phyloP scores from a whole-genome alignment of 192 early-diverging fungal species.

The Coemansia erecta region DNA sequence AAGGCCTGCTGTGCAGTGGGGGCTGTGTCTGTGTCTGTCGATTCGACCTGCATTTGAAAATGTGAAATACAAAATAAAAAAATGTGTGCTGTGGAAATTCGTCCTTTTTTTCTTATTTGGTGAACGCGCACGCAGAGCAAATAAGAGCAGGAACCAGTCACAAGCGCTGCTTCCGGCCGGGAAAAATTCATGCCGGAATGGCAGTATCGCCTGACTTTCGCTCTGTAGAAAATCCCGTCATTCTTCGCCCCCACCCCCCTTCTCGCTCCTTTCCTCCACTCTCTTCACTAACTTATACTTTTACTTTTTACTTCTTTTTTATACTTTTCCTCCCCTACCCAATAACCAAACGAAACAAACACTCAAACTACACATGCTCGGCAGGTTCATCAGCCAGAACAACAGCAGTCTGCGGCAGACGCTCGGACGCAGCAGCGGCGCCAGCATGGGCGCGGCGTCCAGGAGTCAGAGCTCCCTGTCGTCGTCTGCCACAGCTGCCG shows the following conservation, averaged over 20 bases:
- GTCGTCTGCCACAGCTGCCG: background rate
- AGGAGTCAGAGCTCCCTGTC: constrained; percentile 23
- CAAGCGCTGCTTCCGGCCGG: no score
- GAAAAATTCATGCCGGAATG: no score
- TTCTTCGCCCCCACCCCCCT: background rate
- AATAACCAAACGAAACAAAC: background rate
- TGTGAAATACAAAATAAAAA: no score
- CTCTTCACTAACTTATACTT: background rate
- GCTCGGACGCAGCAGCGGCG: background rate
- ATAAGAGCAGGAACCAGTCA: no score
- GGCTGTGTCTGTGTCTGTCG: no score
- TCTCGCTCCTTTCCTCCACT: background rate
- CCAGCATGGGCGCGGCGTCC: background rate
- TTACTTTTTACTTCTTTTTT: constrained; percentile 7
- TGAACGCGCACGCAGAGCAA: no score
- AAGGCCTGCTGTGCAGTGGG: no score
- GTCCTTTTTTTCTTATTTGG: no score
- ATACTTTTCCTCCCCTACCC: background rate
- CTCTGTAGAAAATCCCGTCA: background rate
- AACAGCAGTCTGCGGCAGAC: background rate
- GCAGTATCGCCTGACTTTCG: no score
- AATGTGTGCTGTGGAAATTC: no score
- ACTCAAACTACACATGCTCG: constrained; percentile 3
- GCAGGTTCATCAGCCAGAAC: background rate
- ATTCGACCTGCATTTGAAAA: no score